Base-by-base conservation (phyloP, 2,329 filamentous ascomycete species). In the Phialophora expanda region DNA sequence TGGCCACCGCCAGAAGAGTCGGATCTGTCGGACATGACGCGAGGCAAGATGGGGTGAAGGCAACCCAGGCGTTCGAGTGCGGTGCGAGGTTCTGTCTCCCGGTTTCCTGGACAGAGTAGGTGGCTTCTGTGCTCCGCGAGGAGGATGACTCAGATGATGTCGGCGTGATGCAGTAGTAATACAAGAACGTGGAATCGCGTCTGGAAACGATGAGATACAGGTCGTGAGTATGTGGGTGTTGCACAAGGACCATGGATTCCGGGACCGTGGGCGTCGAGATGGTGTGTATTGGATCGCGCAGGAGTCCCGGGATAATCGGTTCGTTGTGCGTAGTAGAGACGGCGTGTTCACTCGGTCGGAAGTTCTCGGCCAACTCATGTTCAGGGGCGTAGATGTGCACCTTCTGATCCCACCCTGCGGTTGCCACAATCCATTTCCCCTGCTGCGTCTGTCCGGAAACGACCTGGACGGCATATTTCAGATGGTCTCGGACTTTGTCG, bases 81-180 rank as follows among this genome's bases (percentile, higher is more conserved):
- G 86, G 86, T 8, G 86, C 85, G 2, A 89, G 79, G 68, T 88
- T 88, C 70, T 89, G 86, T 65, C 79, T 81, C 26, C 85, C 86
- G 3, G 86, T 76, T 8, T 85, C 76, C 28, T 73, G 67, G 71
- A 57, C 81, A 76, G 60, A 76, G 71, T 62, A 69, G 9, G 66
- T 67, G n/a, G 66, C 56, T 44, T 64, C 61, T 56, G 65, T 67
- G 28, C 44, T 61, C 34, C 65, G 61, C 26, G 65, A 58, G 12
- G 69, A 66, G 7, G 67, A 66, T 22, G 67, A 66, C 24, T 69
- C 65, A 4, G 62, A 44, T 2, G 66, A 59, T 9, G 46, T 66
- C 20, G 64, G 64, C 44, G 70, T 66, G 32, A 77, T 71, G 57
- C 71, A 61, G 63, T 88, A 87, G 75, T 85, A 89, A 70, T 85